Evolutionary conservation across 169 alveolate species (phyloP).

Genomic region (Babesia ovata): DNA sequence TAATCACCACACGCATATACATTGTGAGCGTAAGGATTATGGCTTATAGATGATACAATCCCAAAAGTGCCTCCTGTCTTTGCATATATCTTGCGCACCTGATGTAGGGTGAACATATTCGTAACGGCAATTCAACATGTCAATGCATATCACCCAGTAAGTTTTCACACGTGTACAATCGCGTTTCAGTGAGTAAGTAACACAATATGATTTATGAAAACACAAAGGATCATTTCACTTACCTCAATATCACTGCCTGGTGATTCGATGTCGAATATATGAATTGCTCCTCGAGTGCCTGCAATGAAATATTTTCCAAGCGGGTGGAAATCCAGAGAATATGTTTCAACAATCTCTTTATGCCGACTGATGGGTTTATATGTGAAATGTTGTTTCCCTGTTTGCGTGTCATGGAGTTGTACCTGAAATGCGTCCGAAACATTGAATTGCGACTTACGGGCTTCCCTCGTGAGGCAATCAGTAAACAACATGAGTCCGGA

Average conservation of each 20-base stretch:
- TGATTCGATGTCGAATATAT: constrained; percentile 63
- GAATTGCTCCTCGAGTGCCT: constrained; percentile 36
- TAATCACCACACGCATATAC: constrained; percentile 66
- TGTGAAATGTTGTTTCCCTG: constrained; percentile 53
- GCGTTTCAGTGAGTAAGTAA: background rate
- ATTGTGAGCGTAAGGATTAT: constrained; percentile 37
- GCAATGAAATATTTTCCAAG: constrained; percentile 60
- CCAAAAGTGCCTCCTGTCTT: constrained; percentile 39
- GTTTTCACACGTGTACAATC: background rate
- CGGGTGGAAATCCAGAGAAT: constrained; percentile 65
- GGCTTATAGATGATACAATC: constrained; percentile 48
- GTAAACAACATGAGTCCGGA: constrained; percentile 61
- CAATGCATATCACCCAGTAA: too few species aligned
- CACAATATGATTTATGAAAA: too few species aligned
- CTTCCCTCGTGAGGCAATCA: constrained; percentile 42
- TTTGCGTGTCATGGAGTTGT: constrained; percentile 41
- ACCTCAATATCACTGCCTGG: constrained; percentile 67
- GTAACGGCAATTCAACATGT: too few species aligned
- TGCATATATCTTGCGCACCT: constrained; percentile 55
- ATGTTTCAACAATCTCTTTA: constrained; percentile 57
- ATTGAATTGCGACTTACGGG: constrained; percentile 43
- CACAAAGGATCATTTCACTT: background rate
- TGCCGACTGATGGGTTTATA: constrained; percentile 50
- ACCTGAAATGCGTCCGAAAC: constrained; percentile 15
- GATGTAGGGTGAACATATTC: background rate